Evolutionary conservation across 2,329 filamentous ascomycete genomes (phyloP).

Genomic region (Ophiostoma fasciatum): DNA sequence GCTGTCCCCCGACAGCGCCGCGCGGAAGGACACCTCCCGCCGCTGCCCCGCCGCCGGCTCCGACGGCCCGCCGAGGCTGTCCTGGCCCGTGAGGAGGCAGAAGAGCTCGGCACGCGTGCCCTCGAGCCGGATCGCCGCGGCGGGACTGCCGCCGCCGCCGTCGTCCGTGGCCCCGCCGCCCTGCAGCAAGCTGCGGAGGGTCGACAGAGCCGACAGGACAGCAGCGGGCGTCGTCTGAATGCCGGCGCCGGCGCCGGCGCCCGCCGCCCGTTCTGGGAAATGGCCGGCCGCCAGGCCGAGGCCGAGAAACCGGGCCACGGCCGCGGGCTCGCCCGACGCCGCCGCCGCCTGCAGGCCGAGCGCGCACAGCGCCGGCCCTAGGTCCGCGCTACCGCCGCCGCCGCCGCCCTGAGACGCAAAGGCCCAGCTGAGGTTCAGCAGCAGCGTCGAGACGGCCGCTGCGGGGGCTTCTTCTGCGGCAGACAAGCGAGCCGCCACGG

Average conservation of each 20-base stretch:
- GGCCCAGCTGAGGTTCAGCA: constrained; percentile 26
- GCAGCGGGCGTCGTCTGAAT: neutral
- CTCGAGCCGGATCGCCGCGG: too few species aligned
- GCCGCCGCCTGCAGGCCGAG: constrained; percentile 11
- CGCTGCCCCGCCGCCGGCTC: neutral
- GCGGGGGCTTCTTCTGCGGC: neutral
- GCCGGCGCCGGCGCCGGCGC: too few species aligned
- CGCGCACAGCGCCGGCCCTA: constrained; percentile 8
- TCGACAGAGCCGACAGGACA: neutral
- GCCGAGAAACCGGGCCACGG: constrained; percentile 11
- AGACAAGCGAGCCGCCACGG: neutral
- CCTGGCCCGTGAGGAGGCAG: constrained; percentile 12
- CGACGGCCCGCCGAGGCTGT: too few species aligned
- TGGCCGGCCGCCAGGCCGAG: constrained; percentile 6
- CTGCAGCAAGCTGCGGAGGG: neutral
- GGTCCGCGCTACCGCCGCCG: too few species aligned
- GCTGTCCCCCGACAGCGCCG: too few species aligned
- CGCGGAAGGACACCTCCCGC: constrained; percentile 7
- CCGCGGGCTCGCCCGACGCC: constrained; percentile 5
- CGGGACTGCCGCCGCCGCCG: neutral
- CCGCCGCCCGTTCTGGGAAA: neutral
- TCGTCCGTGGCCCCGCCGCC: neutral
- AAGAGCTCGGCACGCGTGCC: constrained; percentile 11
- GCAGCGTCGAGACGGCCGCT: constrained; percentile 17
- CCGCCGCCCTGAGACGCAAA: constrained; percentile 16